Conservation (phyloP, 768 basidiomycete species). For the Boletus insuetus region DNA sequence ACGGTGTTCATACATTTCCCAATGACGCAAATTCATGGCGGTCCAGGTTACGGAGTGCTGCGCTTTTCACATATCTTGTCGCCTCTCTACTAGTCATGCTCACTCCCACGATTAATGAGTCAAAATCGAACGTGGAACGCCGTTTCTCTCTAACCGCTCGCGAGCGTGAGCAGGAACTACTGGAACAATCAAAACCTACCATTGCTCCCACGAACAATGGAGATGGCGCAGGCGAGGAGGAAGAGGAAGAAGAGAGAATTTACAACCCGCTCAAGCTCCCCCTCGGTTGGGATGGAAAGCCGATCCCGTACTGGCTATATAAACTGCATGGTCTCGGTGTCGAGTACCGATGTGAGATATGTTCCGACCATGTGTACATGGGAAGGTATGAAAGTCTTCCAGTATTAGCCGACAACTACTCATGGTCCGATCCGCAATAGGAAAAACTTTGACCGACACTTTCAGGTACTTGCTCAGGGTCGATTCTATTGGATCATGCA, state of each 20-base stretch:
- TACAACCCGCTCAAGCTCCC: slow-evolving; percentile 98
- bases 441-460: slow-evolving; percentile 96
- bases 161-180: slow-evolving; percentile 90
- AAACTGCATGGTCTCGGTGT: slow-evolving; percentile 98
- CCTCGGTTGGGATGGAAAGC: slow-evolving; percentile 97
- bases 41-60: slow-evolving; percentile 60
- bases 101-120: slow-evolving; percentile 71
- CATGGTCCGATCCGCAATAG: slow-evolving; percentile 37
- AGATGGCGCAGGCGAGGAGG: slow-evolving; percentile 64
- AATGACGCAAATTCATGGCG: slow-evolving; percentile 31
- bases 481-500: background rate
- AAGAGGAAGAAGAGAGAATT: slow-evolving; percentile 93
- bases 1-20: slow-evolving; percentile 34
- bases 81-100: slow-evolving; percentile 66
- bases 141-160: slow-evolving; percentile 95
- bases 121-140: slow-evolving; percentile 94
- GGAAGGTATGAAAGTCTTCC: slow-evolving; percentile 58
- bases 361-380: slow-evolving; percentile 96
- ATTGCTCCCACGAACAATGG: slow-evolving; percentile 44
- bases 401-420: slow-evolving; percentile 6
- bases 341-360: slow-evolving; percentile 96
- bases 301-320: slow-evolving; percentile 98
- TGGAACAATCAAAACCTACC: slow-evolving; percentile 63
- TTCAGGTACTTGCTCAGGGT: slow-evolving; percentile 56
- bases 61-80: slow-evolving; percentile 68